Evolutionary conservation across 2,329 filamentous ascomycete genomes (phyloP).

Genomic region (Dothiorella sarmentorum): DNA sequence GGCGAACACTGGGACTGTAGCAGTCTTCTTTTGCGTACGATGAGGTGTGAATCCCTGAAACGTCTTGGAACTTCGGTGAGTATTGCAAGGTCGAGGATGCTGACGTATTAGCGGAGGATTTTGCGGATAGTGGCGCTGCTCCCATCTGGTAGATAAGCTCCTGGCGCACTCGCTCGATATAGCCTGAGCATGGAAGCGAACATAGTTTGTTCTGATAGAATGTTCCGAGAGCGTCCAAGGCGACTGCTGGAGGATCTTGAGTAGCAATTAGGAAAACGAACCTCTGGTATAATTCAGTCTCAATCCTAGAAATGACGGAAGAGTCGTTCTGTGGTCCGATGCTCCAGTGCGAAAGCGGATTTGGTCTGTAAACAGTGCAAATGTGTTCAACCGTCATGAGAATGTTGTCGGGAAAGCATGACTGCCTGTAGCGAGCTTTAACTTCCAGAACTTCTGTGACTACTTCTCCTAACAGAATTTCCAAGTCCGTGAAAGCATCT

Average conservation of each 20-base stretch:
- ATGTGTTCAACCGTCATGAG: constrained; percentile 28
- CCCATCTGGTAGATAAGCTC: constrained; percentile 15
- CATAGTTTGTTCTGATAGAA: not conserved
- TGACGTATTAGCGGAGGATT: not conserved
- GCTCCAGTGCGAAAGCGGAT: constrained; percentile 34
- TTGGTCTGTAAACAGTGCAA: constrained; percentile 29
- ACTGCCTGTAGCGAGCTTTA: constrained; percentile 34
- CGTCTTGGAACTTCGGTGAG: not conserved
- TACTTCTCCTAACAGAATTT: constrained; percentile 21
- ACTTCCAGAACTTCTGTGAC: constrained; percentile 20
- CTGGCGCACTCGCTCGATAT: constrained; percentile 8
- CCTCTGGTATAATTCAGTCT: constrained; percentile 21
- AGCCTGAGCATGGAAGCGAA: not conserved
- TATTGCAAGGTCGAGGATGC: not conserved
- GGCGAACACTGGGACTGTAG: not conserved
- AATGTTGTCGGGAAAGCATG: constrained; percentile 30
- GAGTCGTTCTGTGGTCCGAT: not conserved
- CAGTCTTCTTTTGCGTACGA: constrained; percentile 20
- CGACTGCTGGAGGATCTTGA: constrained; percentile 1
- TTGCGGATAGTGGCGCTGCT: not conserved
- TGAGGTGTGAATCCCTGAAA: not conserved
- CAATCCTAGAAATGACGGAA: constrained; percentile 4
- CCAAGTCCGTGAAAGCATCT: constrained; percentile 20
- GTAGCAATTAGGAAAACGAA: constrained; percentile 22
- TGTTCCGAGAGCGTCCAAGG: constrained; percentile 6